Conservation (phyloP, 495 filamentous ascomycete species). For the Chaetomium fimeti region DNA sequence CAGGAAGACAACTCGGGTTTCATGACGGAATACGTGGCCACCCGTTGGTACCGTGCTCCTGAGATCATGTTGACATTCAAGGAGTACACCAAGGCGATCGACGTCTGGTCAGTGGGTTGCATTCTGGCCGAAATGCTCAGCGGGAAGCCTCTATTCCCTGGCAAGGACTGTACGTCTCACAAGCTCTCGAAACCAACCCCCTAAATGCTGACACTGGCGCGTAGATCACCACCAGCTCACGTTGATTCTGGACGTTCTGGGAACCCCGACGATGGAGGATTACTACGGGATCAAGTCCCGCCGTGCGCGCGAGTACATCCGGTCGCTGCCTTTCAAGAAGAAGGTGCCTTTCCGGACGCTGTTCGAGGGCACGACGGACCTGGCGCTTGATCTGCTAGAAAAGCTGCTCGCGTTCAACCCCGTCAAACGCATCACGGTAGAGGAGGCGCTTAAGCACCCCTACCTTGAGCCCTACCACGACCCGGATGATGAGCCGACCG, state of each 20-base stretch:
- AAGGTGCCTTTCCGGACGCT: slow-evolving; percentile 96
- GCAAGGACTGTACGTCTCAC: slow-evolving; percentile 85
- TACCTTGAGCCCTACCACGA: slow-evolving; percentile 99
- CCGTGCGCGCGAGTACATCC: slow-evolving; percentile 96
- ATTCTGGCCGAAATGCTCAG: slow-evolving; percentile 99
- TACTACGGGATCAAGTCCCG: slow-evolving; percentile 99
- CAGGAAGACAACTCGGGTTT: slow-evolving; percentile 99
- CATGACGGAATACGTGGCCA: slow-evolving; percentile 99
- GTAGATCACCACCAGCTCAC: slow-evolving; percentile 97
- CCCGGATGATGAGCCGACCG: slow-evolving; percentile 97
- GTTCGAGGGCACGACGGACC: slow-evolving; percentile 95
- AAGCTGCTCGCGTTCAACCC: slow-evolving; percentile 97
- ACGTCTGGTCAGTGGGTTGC: slow-evolving; percentile 99
- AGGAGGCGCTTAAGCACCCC: slow-evolving; percentile 94
- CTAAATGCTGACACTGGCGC: slow-evolving; percentile 21
- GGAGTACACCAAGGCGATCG: slow-evolving; percentile 99
- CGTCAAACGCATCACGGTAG: slow-evolving; percentile 95
- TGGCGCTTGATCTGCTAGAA: slow-evolving; percentile 91
- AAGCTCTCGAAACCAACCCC: neutral
- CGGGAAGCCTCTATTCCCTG: slow-evolving; percentile 96
- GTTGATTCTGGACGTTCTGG: slow-evolving; percentile 94
- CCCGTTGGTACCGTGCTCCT: slow-evolving; percentile 97
- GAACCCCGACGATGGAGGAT: slow-evolving; percentile 99
- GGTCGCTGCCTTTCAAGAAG: slow-evolving; percentile 99
- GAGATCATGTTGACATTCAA: slow-evolving; percentile 99